A percentile compares a stretch with the other conserved stretches of the same genome.
Evolutionary conservation across 1,284 basidiomycete genomes (phyloP).

Genomic region (Moesziomyces parantarcticus): DNA sequence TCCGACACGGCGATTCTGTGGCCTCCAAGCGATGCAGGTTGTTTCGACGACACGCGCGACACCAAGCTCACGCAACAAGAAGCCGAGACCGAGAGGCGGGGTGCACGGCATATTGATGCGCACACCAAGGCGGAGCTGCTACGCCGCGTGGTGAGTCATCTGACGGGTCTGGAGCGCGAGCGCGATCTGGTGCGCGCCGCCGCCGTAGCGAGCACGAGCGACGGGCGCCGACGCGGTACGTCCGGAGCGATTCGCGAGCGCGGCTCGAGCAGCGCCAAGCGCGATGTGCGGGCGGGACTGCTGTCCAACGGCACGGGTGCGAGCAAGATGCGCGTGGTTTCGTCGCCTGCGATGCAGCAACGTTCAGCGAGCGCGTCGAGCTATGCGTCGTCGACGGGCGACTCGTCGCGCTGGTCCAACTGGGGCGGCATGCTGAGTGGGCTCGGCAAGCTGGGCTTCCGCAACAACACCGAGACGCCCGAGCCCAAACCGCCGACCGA

Average conservation of each 20-base stretch:
- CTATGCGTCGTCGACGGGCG: slow-evolving; percentile 20
- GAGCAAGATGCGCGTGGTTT: slow-evolving; percentile 35
- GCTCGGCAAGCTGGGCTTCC: slow-evolving; percentile 32
- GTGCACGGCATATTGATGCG: slow-evolving; percentile 11
- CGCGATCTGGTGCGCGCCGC: slow-evolving; percentile 44
- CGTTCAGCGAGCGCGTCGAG: slow-evolving; percentile 34
- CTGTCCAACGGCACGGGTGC: slow-evolving; percentile 12
- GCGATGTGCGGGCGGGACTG: slow-evolving; percentile 31
- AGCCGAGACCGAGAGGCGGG: background rate
- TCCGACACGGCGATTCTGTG: slow-evolving; percentile 37
- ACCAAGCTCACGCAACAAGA: background rate
- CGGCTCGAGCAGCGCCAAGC: slow-evolving; percentile 20
- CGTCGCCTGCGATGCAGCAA: slow-evolving; percentile 28
- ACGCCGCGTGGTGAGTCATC: slow-evolving; percentile 35
- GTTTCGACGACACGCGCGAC: slow-evolving; percentile 30
- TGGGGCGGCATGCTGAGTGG: slow-evolving; percentile 44
- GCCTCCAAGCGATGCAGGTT: slow-evolving; percentile 45
- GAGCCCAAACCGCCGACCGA: background rate
- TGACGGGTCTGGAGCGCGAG: slow-evolving; percentile 47
- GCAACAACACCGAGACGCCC: slow-evolving; percentile 13
- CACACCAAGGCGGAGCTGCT: slow-evolving; percentile 28
- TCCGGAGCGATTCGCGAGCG: slow-evolving; percentile 39
- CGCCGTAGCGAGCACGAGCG: slow-evolving; percentile 27
- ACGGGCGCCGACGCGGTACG: slow-evolving; percentile 23
- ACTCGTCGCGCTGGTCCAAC: slow-evolving; percentile 36